Evolutionary conservation across 1,284 basidiomycete species (phyloP).

Genomic region (Megacollybia platyphylla): DNA sequence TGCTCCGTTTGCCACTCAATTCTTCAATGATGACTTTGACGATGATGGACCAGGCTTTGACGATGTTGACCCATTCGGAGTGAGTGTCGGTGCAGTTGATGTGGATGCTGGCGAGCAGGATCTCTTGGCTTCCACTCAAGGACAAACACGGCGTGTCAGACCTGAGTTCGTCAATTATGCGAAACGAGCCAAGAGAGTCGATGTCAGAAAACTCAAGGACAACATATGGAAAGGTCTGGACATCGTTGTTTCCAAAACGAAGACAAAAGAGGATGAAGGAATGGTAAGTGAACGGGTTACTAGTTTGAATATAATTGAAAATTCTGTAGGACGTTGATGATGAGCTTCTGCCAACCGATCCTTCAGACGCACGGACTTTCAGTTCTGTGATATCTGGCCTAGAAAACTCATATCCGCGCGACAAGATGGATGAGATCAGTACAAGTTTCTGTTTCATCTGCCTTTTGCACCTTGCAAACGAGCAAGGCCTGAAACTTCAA

Average conservation of each 20-base stretch:
- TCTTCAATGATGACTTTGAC: slow-evolving; percentile 91
- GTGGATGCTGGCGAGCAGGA: slow-evolving; percentile 72
- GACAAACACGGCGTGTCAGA: slow-evolving; percentile 66
- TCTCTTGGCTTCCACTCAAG: slow-evolving; percentile 70
- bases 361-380: slow-evolving; percentile 65
- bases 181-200: slow-evolving; percentile 92
- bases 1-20: slow-evolving; percentile 84
- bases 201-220: slow-evolving; percentile 94
- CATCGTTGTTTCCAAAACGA: slow-evolving; percentile 42
- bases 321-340: slow-evolving; percentile 36
- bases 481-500: slow-evolving; percentile 74
- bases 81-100: slow-evolving; percentile 25
- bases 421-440: slow-evolving; percentile 96
- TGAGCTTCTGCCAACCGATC: slow-evolving; percentile 34
- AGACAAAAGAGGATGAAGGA: slow-evolving; percentile 25
- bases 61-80: slow-evolving; percentile 52
- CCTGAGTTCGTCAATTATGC: slow-evolving; percentile 93
- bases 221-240: slow-evolving; percentile 93
- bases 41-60: slow-evolving; percentile 75
- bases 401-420: slow-evolving; percentile 73
- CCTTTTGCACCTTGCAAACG: slow-evolving; percentile 88
- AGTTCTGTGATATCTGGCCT: slow-evolving; percentile 76
- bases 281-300: slow-evolving; percentile 34
- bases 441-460: slow-evolving; percentile 99
- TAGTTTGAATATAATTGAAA: too few relatives aligned